Conservation (phyloP, 1,139 yeast genomes). For the Debaryomyces fabryi region DNA sequence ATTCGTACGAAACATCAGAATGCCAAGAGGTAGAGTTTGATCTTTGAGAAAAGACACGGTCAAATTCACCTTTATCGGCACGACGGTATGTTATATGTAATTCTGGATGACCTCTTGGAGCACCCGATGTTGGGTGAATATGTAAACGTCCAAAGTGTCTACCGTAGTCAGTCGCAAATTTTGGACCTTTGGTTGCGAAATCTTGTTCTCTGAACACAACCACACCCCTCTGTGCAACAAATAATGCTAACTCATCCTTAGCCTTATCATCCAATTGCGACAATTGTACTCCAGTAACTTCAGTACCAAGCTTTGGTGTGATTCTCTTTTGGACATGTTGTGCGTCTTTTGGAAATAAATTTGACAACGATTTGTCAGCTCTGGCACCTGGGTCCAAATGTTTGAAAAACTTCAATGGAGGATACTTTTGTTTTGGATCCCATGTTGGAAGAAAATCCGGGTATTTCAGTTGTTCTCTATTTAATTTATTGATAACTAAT, state of each 20-base stretch:
- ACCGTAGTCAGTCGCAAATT: slow-evolving; percentile 48
- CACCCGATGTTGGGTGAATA: slow-evolving; percentile 39
- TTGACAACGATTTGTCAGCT: slow-evolving; percentile 57
- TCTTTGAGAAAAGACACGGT: slow-evolving; percentile 30
- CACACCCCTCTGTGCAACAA: slow-evolving; percentile 46
- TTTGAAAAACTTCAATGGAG: slow-evolving; percentile 50
- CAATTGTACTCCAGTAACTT: slow-evolving; percentile 56
- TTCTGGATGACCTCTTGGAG: slow-evolving; percentile 29
- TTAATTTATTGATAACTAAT: slow-evolving; percentile 26
- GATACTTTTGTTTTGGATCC: slow-evolving; percentile 45
- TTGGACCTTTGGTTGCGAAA: slow-evolving; percentile 31
- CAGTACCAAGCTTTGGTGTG: slow-evolving; percentile 58
- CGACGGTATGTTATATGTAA: slow-evolving; percentile 8
- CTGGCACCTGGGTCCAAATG: slow-evolving; percentile 55
- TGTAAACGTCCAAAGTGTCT: slow-evolving; percentile 48
- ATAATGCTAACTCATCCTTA: slow-evolving; percentile 51
- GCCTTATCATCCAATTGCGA: slow-evolving; percentile 52
- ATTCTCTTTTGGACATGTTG: slow-evolving; percentile 34
- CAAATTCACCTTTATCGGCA: slow-evolving; percentile 34
- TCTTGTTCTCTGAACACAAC: slow-evolving; percentile 49
- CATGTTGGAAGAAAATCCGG: slow-evolving; percentile 54
- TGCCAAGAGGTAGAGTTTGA: slow-evolving; percentile 37
- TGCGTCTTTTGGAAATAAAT: slow-evolving; percentile 46
- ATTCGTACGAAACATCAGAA: slow-evolving; percentile 41
- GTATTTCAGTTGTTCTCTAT: slow-evolving; percentile 21